These are phyloP conservation scores for Rhododendron simsii DNA, from an alignment of 148 eudicot species.

Conservation along the genomic window DNA sequence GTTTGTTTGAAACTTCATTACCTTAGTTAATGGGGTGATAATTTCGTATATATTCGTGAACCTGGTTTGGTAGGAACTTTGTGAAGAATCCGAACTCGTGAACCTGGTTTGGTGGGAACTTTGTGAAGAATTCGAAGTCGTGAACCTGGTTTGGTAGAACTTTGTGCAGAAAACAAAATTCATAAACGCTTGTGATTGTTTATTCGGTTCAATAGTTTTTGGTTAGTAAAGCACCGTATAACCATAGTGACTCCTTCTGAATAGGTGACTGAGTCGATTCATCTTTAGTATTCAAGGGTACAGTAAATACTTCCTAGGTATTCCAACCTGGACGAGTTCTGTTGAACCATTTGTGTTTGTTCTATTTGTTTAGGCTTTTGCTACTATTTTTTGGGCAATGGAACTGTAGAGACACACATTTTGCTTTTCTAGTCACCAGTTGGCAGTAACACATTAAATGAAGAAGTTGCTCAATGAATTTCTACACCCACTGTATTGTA, in stretches of 20 bases:
- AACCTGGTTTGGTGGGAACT: not conserved
- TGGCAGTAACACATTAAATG: no score
- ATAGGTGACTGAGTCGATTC: no score
- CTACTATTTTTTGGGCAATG: not conserved
- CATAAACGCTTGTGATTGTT: not conserved
- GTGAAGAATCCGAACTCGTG: not conserved
- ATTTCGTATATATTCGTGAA: not conserved
- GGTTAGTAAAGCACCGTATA: not conserved
- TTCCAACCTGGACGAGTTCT: no score
- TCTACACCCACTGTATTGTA: no score
- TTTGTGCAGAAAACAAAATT: not conserved
- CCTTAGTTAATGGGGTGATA: not conserved
- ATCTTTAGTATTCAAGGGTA: no score
- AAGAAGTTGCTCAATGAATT: no score
- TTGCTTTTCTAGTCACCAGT: not conserved
- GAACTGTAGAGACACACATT: not conserved
- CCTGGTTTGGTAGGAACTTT: not conserved
- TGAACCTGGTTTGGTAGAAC: not conserved
- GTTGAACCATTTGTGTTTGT: not conserved
- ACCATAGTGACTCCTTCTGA: no score
- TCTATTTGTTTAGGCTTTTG: not conserved
- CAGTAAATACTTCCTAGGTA: no score
- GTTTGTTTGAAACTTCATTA: not conserved
- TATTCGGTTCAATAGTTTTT: not conserved
- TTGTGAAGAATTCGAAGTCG: not conserved